These are phyloP conservation scores for Eurotiales sp. DNA, from an alignment of 2,329 filamentous ascomycete species.

Conservation along the genomic window DNA sequence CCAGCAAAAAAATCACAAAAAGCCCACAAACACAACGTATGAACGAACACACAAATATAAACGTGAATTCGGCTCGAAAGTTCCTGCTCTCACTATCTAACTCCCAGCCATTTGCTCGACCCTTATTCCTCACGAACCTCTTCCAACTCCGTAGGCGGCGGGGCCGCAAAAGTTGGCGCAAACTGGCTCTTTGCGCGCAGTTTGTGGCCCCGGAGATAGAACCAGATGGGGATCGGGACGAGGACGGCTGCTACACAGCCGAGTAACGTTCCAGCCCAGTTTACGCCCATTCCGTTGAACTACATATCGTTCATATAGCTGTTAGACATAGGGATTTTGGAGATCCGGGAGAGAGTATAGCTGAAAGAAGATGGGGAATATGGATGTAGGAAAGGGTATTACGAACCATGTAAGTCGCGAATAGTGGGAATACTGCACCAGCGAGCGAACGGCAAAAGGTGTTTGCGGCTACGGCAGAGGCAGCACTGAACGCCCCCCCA, in stretches of 20 bases:
- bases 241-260: slow-evolving; percentile 33
- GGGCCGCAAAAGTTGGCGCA: slow-evolving; percentile 24
- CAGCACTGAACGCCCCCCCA: slow-evolving; percentile 33
- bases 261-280: slow-evolving; percentile 36
- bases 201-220: slow-evolving; percentile 31
- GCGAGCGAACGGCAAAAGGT: slow-evolving; percentile 45
- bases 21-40: not conserved
- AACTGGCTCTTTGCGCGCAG: slow-evolving; percentile 34
- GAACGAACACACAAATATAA: not conserved
- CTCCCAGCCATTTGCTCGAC: not conserved
- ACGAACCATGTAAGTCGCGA: slow-evolving; percentile 28
- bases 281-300: slow-evolving; percentile 24
- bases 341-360: not conserved
- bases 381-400: not conserved
- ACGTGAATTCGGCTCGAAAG: too few species aligned
- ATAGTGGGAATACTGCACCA: slow-evolving; percentile 38
- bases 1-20: not conserved
- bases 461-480: slow-evolving; percentile 49
- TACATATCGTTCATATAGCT: not conserved
- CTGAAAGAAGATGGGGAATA: not conserved
- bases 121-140: not conserved
- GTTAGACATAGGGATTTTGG: not conserved
- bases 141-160: not conserved
- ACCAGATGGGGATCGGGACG: slow-evolving; percentile 36
- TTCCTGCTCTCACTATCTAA: too few species aligned